phyloP scores from a whole-genome alignment of 1,284 basidiomycete genomes.

The Puccinia coronata region DNA sequence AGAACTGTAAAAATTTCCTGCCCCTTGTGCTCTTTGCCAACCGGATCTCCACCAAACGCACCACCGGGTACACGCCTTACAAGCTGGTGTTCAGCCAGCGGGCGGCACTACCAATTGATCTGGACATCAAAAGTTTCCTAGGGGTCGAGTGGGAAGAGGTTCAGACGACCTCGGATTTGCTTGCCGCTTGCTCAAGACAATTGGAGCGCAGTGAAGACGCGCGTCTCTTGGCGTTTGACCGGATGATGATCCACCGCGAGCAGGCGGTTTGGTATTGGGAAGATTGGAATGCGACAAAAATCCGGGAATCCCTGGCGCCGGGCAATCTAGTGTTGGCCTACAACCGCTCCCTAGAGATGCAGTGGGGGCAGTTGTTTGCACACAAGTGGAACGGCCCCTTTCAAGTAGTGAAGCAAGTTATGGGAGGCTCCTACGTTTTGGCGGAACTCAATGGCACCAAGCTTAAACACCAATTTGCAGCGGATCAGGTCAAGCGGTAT shows the following conservation, averaged over 20 bases:
- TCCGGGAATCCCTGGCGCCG: background rate
- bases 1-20: background rate
- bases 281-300: background rate
- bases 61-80: background rate
- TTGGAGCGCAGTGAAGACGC: background rate
- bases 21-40: background rate
- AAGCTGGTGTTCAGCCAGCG: background rate
- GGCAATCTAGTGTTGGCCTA: constrained; percentile 27
- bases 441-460: constrained; percentile 17
- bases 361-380: constrained; percentile 21
- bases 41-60: background rate
- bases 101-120: background rate
- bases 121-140: constrained; percentile 4
- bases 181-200: background rate
- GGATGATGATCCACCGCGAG: background rate
- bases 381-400: constrained; percentile 26
- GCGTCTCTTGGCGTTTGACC: background rate
- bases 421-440: background rate
- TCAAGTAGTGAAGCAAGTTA: background rate
- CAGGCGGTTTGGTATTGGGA: constrained; percentile 18
- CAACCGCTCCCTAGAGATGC: background rate
- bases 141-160: constrained; percentile 5
- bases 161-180: background rate
- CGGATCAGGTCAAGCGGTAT: background rate
- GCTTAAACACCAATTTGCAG: background rate